These are phyloP conservation scores for Hypoxylon sp. DNA, from an alignment of 2,329 filamentous ascomycete genomes.

Conservation along the genomic window DNA sequence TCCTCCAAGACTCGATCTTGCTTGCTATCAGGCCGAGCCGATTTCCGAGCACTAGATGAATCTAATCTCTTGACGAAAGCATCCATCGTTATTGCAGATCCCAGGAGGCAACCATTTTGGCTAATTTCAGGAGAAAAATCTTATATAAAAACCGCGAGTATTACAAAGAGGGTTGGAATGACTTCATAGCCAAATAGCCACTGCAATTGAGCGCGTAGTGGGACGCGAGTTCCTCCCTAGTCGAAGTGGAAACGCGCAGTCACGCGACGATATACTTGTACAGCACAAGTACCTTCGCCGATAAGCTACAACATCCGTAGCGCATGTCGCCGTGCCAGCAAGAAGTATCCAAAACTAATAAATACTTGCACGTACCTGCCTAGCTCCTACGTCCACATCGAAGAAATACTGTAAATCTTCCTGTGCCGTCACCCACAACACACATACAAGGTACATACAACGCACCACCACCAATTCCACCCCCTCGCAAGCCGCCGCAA, in stretches of 20 bases:
- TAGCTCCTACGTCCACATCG: too few species aligned
- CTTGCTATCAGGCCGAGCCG: constrained; percentile 22
- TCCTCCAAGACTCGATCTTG: constrained; percentile 31
- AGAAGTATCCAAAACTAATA: not conserved
- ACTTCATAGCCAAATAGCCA: too few species aligned
- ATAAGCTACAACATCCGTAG: not conserved
- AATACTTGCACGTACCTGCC: not conserved
- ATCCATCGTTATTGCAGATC: constrained; percentile 49
- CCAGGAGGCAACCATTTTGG: constrained; percentile 17
- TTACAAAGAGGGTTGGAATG: constrained; percentile 17
- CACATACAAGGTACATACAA: not conserved
- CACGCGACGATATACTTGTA: constrained; percentile 39
- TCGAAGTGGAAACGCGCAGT: constrained; percentile 43
- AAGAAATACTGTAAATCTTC: not conserved
- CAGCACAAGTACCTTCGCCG: not conserved
- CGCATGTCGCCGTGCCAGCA: too few species aligned
- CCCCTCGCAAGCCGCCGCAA: too few species aligned
- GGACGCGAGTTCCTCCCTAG: constrained; percentile 26
- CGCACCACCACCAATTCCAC: too few species aligned
- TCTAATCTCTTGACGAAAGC: constrained; percentile 47
- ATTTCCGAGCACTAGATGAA: constrained; percentile 25
- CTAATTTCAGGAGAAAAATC: constrained; percentile 9
- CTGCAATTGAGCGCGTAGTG: constrained; percentile 36
- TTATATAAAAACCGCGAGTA: too few species aligned
- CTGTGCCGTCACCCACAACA: not conserved